Base-by-base conservation (phyloP, 2,329 filamentous ascomycete species). In the Penicillium sp. region DNA sequence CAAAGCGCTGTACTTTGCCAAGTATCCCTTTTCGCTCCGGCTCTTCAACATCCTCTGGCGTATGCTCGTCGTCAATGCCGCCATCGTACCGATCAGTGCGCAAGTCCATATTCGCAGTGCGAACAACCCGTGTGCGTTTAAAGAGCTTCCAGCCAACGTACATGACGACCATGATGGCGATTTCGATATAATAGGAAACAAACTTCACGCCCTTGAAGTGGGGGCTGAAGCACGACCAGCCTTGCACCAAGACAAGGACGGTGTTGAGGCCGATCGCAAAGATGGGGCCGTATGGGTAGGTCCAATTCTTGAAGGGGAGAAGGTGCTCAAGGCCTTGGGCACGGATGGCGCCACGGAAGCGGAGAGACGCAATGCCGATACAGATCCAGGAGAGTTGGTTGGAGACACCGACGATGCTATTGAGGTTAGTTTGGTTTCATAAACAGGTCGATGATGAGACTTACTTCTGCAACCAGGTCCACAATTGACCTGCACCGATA, bases 391-490 rank as follows among this genome's bases (percentile, higher is more conserved):
- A 84, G 4, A 89, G 74, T 71, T 88, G 86, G 68, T 88, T 88
- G 0, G 85, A 87, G 0, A 89, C 86, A 11, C 86, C 86, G 54
- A 89, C 84, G 46, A 89, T 81, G 56, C 80, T 82, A 55, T 9
- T 5, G 6, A 7, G n/a, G 47, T 49, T 52, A 35, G 49, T 35
- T 10, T 35, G 0, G 21, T 50, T 21, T 16, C n/a, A 9, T 22
- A 4, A n/a, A 33, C 27, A 16, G 13, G 14, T 37, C 19, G 19
- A 9, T 13, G 1, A 22, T 10, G 43, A 14, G 37, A 68, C 76
- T 65, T 71, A 82, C 81, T 88, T 87, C 67, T 88, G 86, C 19
- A 88, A 72, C 86, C 86, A 88, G 1, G 79, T 82, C 86, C 86
- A 88, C 4, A 88, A 72, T 62, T 88, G 79, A 0, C 86, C 86